phyloP scores from a whole-genome alignment of 2,329 filamentous ascomycete species.

The Phyllosticta paracitricarpa region DNA sequence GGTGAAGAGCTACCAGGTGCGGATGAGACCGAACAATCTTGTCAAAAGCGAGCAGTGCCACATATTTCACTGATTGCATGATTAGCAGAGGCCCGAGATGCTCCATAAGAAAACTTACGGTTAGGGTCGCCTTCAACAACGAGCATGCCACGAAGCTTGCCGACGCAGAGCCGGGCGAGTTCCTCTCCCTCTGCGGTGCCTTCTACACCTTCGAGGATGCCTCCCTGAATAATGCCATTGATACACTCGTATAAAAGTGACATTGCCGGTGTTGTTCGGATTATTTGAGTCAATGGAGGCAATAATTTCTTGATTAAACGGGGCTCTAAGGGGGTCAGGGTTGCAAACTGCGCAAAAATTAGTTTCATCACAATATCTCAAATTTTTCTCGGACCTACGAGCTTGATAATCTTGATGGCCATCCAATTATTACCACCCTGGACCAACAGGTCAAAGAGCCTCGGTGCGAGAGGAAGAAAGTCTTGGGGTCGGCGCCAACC shows the following conservation, averaged over 20 bases:
- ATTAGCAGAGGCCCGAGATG: background rate
- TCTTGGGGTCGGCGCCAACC: slow-evolving; percentile 91
- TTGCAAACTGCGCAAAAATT: slow-evolving; percentile 61
- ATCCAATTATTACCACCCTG: slow-evolving; percentile 98
- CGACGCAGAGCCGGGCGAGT: slow-evolving; percentile 84
- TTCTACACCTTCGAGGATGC: slow-evolving; percentile 76
- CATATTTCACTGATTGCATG: slow-evolving; percentile 70
- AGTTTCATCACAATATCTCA: slow-evolving; percentile 10
- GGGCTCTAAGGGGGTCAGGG: slow-evolving; percentile 83
- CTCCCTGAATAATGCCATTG: slow-evolving; percentile 94
- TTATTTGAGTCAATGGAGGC: slow-evolving; percentile 83
- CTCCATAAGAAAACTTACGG: slow-evolving; percentile 44
- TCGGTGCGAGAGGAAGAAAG: slow-evolving; percentile 82
- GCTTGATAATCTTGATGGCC: slow-evolving; percentile 98
- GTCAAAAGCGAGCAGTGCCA: slow-evolving; percentile 88
- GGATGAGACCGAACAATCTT: slow-evolving; percentile 87
- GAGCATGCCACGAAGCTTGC: slow-evolving; percentile 88
- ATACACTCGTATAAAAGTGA: slow-evolving; percentile 98
- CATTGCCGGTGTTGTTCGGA: slow-evolving; percentile 92
- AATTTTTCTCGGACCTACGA: slow-evolving; percentile 48
- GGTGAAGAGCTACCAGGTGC: slow-evolving; percentile 78
- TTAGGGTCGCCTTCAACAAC: slow-evolving; percentile 90
- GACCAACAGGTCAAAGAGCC: slow-evolving; percentile 85
- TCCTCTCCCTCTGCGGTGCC: slow-evolving; percentile 77
- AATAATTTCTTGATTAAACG: slow-evolving; percentile 83